Base-by-base conservation (phyloP, 345 rosid genomes). In the Boechera stricta region DNA sequence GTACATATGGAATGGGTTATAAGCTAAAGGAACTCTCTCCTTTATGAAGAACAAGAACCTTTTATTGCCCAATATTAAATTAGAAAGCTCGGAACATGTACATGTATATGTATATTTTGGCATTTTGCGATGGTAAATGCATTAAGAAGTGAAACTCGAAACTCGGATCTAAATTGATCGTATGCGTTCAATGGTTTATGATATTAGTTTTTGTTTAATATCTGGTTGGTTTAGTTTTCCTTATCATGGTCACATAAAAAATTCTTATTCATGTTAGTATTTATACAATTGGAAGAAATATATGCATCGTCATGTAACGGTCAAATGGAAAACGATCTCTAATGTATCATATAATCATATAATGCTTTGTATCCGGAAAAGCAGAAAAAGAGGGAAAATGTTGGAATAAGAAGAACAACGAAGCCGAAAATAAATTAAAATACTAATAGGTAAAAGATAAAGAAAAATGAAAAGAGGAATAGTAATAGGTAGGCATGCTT, bases 401-500 rank as follows among this genome's bases (percentile, higher is more conserved):
- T 76, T 58, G 67, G 79, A 67, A 52, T 16, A 16, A 13, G 69
- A 68, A 41, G 54, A 49, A 59, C 59, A 32, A 38, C 5, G 15
- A 75, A 58, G 67, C 24, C n/a, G 32, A 7, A 75, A 67, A 18
- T 41, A 41, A 65, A 62, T 24, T 18, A 58, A 57, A 45, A 12
- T 21, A 33, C 7, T 33, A 45, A 42, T 6, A 35, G 41, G 54
- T 18, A 44, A 74, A 51, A 38, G 54, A 33, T 31, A 67, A 47
- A 55, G 72, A 28, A 66, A 21, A 45, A 64, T 7, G 18, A 31
- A 57, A 68, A 13, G 42, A 69, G 12, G 26, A 26, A 18, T 47
- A 49, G 16, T 5, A 12, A 3, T 58, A 60, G 16, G 47, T 76
- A 76, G 79, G 79, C 68, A 76, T 68, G 74, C 79, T 60, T 76